Conservation (phyloP, 2,329 filamentous ascomycete genomes). For the Knoxdaviesia proteae region DNA sequence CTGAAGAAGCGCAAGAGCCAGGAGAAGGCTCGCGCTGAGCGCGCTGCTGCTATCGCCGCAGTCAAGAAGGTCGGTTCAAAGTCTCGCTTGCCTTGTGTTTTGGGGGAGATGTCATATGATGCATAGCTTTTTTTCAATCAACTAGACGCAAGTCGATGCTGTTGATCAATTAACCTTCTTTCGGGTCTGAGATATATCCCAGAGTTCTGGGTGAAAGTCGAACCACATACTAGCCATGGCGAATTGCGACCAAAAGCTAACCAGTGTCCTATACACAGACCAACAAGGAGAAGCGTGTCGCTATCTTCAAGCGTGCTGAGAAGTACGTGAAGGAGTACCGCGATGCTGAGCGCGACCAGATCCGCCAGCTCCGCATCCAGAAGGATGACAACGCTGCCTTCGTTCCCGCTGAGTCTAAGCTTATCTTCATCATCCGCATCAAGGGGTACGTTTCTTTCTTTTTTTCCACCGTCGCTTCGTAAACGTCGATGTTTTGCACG, state of each 20-base stretch:
- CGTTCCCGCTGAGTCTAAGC: constrained; percentile 82
- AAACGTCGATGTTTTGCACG: constrained; percentile 1
- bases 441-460: constrained; percentile 48
- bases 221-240: too few species aligned
- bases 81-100: constrained; percentile 5
- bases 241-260: constrained; percentile 13
- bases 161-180: constrained; percentile 97
- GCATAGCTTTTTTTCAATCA: constrained; percentile 46
- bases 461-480: too few species aligned
- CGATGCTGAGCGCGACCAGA: constrained; percentile 93
- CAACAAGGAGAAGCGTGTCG: constrained; percentile 95
- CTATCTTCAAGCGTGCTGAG: constrained; percentile 99
- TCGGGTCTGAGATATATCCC: constrained; percentile 66
- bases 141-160: constrained; percentile 95
- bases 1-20: constrained; percentile 99
- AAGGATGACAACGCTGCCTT: constrained; percentile 88
- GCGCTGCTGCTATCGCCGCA: constrained; percentile 58
- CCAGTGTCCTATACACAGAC: constrained; percentile 33
- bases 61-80: constrained; percentile 64
- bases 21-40: constrained; percentile 95
- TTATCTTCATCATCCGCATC: constrained; percentile 97
- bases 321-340: constrained; percentile 99
- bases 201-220: neutral
- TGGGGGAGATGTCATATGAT: constrained; percentile 42
- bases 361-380: constrained; percentile 73